phyloP scores from a whole-genome alignment of 768 basidiomycete genomes.

The Leccinum fibrillosum region DNA sequence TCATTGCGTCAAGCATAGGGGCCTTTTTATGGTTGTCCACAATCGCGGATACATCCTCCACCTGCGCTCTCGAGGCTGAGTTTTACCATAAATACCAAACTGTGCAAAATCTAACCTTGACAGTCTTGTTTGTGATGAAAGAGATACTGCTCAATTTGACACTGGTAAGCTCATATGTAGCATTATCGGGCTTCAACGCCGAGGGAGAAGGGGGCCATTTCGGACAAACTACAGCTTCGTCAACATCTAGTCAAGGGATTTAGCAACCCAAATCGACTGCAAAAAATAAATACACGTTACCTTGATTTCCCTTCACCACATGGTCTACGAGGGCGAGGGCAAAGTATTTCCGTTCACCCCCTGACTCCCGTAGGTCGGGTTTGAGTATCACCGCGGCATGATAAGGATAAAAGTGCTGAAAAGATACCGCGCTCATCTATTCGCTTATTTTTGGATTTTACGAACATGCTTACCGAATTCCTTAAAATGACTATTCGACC shows the following conservation, averaged over 20 bases:
- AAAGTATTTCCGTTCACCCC: slow-evolving; percentile 55
- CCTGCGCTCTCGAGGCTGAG: slow-evolving; percentile 38
- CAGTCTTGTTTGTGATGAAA: slow-evolving; percentile 61
- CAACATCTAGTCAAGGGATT: slow-evolving; percentile 45
- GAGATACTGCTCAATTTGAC: slow-evolving; percentile 73
- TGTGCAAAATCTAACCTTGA: slow-evolving; percentile 75
- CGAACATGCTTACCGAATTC: slow-evolving; percentile 60
- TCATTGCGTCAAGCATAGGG: slow-evolving; percentile 54
- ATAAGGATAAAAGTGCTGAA: slow-evolving; percentile 71
- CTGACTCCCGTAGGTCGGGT: slow-evolving; percentile 49
- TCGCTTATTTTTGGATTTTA: not conserved
- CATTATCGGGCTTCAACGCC: slow-evolving; percentile 45
- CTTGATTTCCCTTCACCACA: slow-evolving; percentile 53
- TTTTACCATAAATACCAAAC: not conserved
- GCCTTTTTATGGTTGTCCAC: slow-evolving; percentile 63
- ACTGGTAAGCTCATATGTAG: slow-evolving; percentile 61
- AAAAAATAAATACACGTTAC: slow-evolving; percentile 33
- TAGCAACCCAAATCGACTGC: not conserved
- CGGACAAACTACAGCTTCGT: slow-evolving; percentile 60
- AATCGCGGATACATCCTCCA: slow-evolving; percentile 62
- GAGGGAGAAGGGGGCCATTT: slow-evolving; percentile 67
- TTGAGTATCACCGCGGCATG: slow-evolving; percentile 73
- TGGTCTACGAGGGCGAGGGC: slow-evolving; percentile 71
- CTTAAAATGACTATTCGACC: slow-evolving; percentile 84
- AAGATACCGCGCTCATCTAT: not conserved